Base-by-base conservation (phyloP, 768 basidiomycete genomes). In the Multifurca ochricompacta region DNA sequence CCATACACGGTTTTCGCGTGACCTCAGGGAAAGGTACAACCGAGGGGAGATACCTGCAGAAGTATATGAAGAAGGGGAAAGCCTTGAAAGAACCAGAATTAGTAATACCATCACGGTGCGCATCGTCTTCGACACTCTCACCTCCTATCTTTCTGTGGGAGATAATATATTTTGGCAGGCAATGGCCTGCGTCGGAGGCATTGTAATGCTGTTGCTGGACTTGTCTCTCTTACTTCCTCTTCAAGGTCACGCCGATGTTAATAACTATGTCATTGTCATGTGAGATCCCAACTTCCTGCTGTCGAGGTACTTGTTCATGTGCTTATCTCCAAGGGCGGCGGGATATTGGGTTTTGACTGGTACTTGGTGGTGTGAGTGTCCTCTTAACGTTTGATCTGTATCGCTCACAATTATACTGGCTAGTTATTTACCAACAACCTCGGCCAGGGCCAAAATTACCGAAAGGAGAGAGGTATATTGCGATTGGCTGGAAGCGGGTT, bases 401-500 rank as follows among this genome's bases (percentile, higher is more conserved):
- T 28, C 11, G 13, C 14, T 35, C 23, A 28, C 56, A 47, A 53
- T 19, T 1, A 13, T 41, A 0, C 18, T 0, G 39, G 18, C 27
- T 49, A 89, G 87, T 91, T 60, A 77, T 91, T 48, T 91, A 81
- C 65, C 90, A 93, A 66, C 78, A 86, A 62, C 85, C 82, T 14
- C 81, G 91, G 8, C 83, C 86, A 3, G 91, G 91, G 0, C 87
- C 89, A 49, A 70, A 81, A 11, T 70, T 93, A 21, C 91, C 91
- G 0, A 83, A 82, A 59, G 83, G 83, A 45, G 82, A 90, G 59
- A 77, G 68, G 54, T 92, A 91, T 62, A 56, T 91, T 25, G 88
- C 87, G 0, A 78, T 93, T 41, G 91, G 91, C 39, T 91, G 86
- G 85, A 90, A 87, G 64, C 88, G 91, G 73, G 85, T 81, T 53